phyloP scores from a whole-genome alignment of 2,329 filamentous ascomycete species.

The Phoma sp. region DNA sequence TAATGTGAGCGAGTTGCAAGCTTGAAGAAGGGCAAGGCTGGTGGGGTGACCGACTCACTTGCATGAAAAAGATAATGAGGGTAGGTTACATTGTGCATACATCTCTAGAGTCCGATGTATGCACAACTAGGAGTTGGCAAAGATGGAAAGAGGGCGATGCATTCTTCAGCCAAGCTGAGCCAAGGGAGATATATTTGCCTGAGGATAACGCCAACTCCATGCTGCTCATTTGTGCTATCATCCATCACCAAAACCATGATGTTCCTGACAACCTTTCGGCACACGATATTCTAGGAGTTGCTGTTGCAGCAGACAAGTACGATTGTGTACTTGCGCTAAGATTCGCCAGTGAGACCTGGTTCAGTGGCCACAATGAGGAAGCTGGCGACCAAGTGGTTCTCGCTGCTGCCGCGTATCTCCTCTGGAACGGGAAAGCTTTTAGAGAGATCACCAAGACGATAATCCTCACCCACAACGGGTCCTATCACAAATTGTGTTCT shows the following conservation, averaged over 20 bases:
- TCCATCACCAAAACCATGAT: neutral
- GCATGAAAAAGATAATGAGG: too few species aligned
- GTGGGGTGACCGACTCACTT: too few species aligned
- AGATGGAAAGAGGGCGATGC: too few species aligned
- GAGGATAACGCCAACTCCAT: conserved; percentile 6
- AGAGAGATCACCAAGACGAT: neutral
- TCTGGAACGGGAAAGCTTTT: neutral
- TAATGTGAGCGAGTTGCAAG: too few species aligned
- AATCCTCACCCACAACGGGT: neutral
- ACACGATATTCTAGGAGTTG: neutral
- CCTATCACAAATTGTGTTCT: neutral
- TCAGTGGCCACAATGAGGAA: neutral
- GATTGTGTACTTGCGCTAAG: neutral
- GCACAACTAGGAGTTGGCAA: too few species aligned
- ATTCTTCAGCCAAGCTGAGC: neutral
- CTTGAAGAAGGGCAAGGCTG: too few species aligned
- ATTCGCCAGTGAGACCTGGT: neutral
- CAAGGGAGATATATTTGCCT: neutral
- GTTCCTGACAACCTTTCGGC: neutral
- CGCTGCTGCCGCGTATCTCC: neutral
- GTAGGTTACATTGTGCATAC: too few species aligned
- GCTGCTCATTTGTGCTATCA: neutral
- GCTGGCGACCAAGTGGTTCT: neutral
- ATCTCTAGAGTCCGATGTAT: too few species aligned
- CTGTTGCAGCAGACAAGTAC: conserved; percentile 6